Evolutionary conservation across 768 basidiomycete species (phyloP), one percentile per base, ranked within the genome.

Genomic region (Tulasnella sp.): DNA sequence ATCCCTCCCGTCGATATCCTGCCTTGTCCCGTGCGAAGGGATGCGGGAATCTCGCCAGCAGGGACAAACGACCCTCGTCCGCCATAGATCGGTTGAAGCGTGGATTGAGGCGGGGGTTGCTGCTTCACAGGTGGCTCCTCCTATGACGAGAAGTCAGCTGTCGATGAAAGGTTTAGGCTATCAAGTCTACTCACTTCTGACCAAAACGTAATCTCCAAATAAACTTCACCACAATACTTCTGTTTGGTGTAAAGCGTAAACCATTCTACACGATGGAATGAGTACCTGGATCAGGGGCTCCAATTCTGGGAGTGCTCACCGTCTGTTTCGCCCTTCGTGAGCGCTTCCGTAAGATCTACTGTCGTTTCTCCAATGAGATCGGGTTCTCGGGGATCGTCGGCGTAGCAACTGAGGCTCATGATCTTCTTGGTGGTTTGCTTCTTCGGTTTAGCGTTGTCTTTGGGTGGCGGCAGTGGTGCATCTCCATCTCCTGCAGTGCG

Each of bases 161-260:
- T 53, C 27, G 40, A 45, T 29, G 11, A 34, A 37, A 6, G 49
- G 14, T 17, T 21, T n/a, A 40, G 56, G 45, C 27, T 9, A 23
- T 17, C 17, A 36, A 12, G n/a, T 29, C 17, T 19, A 76, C 84
- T 57, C 61, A 89, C 88, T 67, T 90, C 89, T 8, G 92, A 92
- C 82, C 88, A 99, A 72, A 94, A 98, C 0, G 96, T 99, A 65
- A 98, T 69, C 67, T 99, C 96, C 19, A 98, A 74, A 67, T 94
- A 98, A 11, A 99, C 83, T 68, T 98, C 94, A 6, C 96, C 96
- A 25, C 83, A 82, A 68, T 96, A 97, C 63, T 57, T 57, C 70
- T 88, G 88, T 69, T 93, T 97, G 71, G 86, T 77, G 68, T 77
- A 79, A 25, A 98, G 74, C 19, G 83, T 83, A 67, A 94, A 92